These are phyloP conservation scores for Lichtheimia hyalospora DNA, from an alignment of 371 early-diverging fungal species.

Conservation along the genomic window DNA sequence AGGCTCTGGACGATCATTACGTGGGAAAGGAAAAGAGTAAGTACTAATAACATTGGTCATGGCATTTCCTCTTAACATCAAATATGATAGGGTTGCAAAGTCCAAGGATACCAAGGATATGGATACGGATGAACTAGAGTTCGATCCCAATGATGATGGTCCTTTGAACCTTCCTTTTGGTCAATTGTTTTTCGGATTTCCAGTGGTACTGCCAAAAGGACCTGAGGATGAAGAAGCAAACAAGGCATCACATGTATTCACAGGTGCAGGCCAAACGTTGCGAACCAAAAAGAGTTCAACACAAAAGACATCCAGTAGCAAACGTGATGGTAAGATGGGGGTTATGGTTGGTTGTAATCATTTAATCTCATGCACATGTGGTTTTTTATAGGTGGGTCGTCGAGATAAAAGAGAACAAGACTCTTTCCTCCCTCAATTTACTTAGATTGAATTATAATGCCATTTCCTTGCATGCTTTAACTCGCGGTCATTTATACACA, in stretches of 20 bases:
- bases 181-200: slow-evolving; percentile 88
- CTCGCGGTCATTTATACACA: not conserved
- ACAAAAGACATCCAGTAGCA: not conserved
- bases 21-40: slow-evolving; percentile 44
- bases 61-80: too few relatives aligned
- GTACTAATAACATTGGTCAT: not conserved
- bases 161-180: slow-evolving; percentile 88
- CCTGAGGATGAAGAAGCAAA: slow-evolving; percentile 17
- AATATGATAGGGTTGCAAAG: too few relatives aligned
- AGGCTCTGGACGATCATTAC: slow-evolving; percentile 41
- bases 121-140: slow-evolving; percentile 27
- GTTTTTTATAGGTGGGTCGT: slow-evolving; percentile 2
- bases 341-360: not conserved
- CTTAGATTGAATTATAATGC: not conserved
- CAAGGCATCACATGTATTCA: slow-evolving; percentile 17
- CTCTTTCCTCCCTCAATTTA: not conserved
- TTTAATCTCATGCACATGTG: not conserved
- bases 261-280: slow-evolving; percentile 40
- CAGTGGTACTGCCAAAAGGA: slow-evolving; percentile 48
- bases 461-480: not conserved
- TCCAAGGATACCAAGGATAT: slow-evolving; percentile 7
- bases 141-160: slow-evolving; percentile 61
- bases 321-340: slow-evolving; percentile 7
- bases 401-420: slow-evolving; percentile 6
- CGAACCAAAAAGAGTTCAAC: slow-evolving; percentile 27